These are phyloP conservation scores for Colletotrichum graminicola DNA, from an alignment of 2,329 filamentous ascomycete genomes.

Conservation along the genomic window DNA sequence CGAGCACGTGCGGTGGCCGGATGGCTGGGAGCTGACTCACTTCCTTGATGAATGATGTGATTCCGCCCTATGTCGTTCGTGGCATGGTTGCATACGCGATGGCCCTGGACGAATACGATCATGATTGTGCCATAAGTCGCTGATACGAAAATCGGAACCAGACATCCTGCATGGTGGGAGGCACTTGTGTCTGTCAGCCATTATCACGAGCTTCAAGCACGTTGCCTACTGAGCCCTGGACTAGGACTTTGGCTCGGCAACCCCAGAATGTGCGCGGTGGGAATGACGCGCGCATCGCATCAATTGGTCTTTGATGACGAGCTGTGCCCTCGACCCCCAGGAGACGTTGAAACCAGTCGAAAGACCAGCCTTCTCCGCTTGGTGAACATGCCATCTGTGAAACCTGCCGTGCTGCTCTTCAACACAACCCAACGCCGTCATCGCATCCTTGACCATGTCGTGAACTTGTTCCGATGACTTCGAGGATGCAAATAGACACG, in stretches of 20 bases:
- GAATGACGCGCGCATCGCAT: background rate
- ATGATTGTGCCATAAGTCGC: background rate
- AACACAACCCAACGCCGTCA: background rate
- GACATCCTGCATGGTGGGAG: background rate
- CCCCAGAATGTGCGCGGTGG: background rate
- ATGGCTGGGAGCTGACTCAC: slow-evolving; percentile 10
- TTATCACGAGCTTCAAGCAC: background rate
- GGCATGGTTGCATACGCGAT: slow-evolving; percentile 3
- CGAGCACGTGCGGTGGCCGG: background rate
- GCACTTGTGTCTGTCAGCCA: background rate
- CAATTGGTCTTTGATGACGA: background rate
- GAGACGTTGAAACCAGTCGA: background rate
- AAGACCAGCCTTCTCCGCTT: background rate
- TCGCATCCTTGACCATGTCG: background rate
- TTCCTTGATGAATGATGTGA: background rate
- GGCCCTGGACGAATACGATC: background rate
- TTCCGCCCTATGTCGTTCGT: background rate
- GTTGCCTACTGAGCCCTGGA: background rate
- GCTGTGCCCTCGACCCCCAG: background rate
- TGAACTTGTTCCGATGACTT: background rate
- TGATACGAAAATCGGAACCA: background rate
- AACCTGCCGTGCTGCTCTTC: background rate
- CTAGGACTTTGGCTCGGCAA: background rate
- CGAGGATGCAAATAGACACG: background rate
- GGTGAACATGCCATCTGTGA: background rate